Conservation (phyloP, 805 yeast species). For the Pichia sporocuriosa region DNA sequence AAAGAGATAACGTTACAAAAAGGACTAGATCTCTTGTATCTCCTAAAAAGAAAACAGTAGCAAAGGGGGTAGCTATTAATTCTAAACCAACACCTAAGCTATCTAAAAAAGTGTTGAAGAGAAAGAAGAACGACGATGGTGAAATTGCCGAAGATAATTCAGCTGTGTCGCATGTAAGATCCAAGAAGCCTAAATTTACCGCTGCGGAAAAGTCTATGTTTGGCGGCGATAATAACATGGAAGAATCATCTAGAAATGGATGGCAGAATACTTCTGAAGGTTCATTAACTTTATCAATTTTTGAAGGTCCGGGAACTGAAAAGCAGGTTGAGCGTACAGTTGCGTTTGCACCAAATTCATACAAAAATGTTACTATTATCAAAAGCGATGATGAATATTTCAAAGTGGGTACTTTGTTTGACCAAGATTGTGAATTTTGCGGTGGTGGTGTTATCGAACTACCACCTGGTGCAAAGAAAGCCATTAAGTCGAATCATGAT, state of each 20-base stretch:
- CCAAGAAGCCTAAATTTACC: not conserved
- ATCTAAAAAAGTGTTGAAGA: not conserved
- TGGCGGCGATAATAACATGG: not conserved
- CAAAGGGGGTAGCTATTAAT: no score
- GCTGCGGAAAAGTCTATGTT: not conserved
- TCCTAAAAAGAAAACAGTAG: no score
- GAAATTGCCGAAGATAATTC: not conserved
- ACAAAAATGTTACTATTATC: conserved; percentile 37
- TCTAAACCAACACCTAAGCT: not conserved
- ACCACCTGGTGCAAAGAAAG: conserved; percentile 56
- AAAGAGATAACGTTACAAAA: not conserved
- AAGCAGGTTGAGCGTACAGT: conserved; percentile 39
- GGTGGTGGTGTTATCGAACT: conserved; percentile 71
- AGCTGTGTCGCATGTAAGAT: not conserved
- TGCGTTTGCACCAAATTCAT: conserved; percentile 61
- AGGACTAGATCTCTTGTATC: not conserved
- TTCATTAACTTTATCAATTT: conserved; percentile 41
- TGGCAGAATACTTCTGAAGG: conserved; percentile 39
- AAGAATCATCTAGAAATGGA: conserved; percentile 34
- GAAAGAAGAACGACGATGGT: not conserved
- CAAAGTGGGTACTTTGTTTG: conserved; percentile 57
- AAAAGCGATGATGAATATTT: conserved; percentile 45
- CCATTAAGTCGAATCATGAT: conserved; percentile 53
- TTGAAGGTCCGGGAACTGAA: conserved; percentile 43
- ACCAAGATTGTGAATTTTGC: conserved; percentile 51